Percentiles rank a stretch among this genome's conserved stretches.
Conservation (phyloP, 1,284 basidiomycete species). For the Thelephora terrestris region DNA sequence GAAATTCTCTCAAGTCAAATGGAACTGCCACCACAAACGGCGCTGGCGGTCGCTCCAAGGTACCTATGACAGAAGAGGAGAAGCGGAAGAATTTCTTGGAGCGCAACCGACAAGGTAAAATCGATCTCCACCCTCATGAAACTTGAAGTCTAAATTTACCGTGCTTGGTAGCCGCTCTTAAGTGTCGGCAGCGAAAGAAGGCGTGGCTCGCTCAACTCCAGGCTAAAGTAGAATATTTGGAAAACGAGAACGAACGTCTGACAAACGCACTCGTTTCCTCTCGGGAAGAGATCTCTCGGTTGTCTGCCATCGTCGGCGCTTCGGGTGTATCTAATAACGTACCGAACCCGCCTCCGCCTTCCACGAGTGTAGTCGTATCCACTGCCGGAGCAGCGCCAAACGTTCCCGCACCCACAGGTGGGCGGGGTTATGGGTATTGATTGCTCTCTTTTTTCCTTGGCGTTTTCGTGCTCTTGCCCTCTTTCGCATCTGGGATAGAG, state of each 20-base stretch:
- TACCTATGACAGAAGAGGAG: constrained; percentile 89
- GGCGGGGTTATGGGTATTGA: too few relatives aligned
- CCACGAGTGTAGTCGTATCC: too few relatives aligned
- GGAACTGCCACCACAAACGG: constrained; percentile 17
- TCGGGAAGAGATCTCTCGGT: constrained; percentile 70
- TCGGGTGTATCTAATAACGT: constrained; percentile 30
- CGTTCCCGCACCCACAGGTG: too few relatives aligned
- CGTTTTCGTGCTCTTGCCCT: too few relatives aligned
- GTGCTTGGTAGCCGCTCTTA: constrained; percentile 73
- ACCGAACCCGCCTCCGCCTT: too few relatives aligned
- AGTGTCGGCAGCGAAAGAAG: constrained; percentile 98
- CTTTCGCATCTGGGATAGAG: too few relatives aligned
- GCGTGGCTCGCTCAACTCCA: constrained; percentile 93
- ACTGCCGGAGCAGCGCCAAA: too few relatives aligned
- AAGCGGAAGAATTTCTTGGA: constrained; percentile 92
- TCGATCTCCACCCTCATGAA: neutral
- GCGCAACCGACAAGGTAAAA: constrained; percentile 84
- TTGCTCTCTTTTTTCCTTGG: too few relatives aligned
- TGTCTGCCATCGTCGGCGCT: constrained; percentile 58
- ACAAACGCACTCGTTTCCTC: constrained; percentile 65
- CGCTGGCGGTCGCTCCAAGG: constrained; percentile 38
- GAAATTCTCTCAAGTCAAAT: neutral
- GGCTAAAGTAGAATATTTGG: constrained; percentile 84
- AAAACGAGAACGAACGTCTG: constrained; percentile 91
- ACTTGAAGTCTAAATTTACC: neutral